phyloP scores from a whole-genome alignment of 1,284 basidiomycete genomes.

The Lentinula novae-zelandiae region DNA sequence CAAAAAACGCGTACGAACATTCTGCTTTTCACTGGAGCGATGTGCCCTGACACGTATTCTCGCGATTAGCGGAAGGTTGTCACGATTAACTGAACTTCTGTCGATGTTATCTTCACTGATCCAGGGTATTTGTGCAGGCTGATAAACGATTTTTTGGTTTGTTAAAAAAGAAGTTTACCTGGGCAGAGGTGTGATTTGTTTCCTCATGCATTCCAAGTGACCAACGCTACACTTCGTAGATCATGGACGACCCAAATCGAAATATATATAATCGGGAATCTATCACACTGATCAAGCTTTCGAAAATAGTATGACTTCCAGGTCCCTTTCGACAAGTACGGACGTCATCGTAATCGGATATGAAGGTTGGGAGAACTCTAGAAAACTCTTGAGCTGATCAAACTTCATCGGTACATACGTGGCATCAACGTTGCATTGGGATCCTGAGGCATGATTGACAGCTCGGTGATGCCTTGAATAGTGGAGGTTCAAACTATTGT shows the following conservation, averaged over 20 bases:
- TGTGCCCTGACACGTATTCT: neutral
- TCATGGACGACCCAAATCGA: conserved; percentile 48
- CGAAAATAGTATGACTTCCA: conserved; percentile 7
- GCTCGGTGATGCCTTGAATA: neutral
- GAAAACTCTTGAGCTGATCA: neutral
- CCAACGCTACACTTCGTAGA: conserved; percentile 27
- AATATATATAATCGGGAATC: conserved; percentile 49
- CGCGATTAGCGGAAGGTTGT: conserved; percentile 59
- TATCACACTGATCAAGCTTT: conserved; percentile 52
- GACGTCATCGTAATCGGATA: conserved; percentile 6
- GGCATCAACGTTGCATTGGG: neutral
- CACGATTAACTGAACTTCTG: neutral
- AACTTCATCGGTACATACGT: neutral
- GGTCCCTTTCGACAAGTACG: neutral
- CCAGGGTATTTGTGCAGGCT: conserved; percentile 45
- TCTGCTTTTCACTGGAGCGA: neutral
- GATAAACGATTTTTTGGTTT: conserved; percentile 88
- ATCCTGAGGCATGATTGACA: neutral
- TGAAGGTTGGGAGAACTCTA: neutral
- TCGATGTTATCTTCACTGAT: neutral
- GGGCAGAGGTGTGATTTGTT: conserved; percentile 53
- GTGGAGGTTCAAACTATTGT: neutral
- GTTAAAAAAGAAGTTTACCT: conserved; percentile 81
- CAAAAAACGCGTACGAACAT: conserved; percentile 62
- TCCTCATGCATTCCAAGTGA: neutral